Conservation (phyloP, 441 rosid species). For the Croton setiger region DNA sequence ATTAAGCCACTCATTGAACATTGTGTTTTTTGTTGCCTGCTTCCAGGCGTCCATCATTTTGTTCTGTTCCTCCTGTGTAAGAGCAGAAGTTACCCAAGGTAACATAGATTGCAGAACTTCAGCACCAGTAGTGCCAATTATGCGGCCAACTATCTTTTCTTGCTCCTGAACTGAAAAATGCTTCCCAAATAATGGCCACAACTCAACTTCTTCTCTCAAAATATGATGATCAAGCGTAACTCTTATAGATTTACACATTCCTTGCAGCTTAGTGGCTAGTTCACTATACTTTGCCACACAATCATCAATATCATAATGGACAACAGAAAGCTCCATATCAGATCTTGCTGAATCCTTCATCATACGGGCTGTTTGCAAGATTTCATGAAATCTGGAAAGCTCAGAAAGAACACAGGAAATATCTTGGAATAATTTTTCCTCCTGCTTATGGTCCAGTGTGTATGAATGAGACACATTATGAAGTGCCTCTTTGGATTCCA, state of each 20-base stretch:
- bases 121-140: conserved; percentile 73
- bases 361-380: conserved; percentile 15
- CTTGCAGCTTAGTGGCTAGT: conserved; percentile 57
- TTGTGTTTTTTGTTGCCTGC: conserved; percentile 70
- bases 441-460: conserved; percentile 68
- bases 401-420: conserved; percentile 49
- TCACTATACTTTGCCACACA: conserved; percentile 36
- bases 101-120: conserved; percentile 73
- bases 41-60: conserved; percentile 74
- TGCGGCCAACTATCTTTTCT: conserved; percentile 60
- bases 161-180: conserved; percentile 64
- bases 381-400: conserved; percentile 43
- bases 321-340: conserved; percentile 21
- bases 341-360: conserved; percentile 19
- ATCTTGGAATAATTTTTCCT: conserved; percentile 56
- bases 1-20: conserved; percentile 68
- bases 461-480: conserved; percentile 74
- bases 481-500: conserved; percentile 71
- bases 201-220: conserved; percentile 57
- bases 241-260: conserved; percentile 61
- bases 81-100: conserved; percentile 74
- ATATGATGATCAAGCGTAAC: conserved; percentile 63
- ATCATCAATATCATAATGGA: conserved; percentile 16
- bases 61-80: conserved; percentile 63
- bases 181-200: conserved; percentile 60